phyloP scores from a whole-genome alignment of 2,329 filamentous ascomycete species.

The Chaetomiaceae sp. region DNA sequence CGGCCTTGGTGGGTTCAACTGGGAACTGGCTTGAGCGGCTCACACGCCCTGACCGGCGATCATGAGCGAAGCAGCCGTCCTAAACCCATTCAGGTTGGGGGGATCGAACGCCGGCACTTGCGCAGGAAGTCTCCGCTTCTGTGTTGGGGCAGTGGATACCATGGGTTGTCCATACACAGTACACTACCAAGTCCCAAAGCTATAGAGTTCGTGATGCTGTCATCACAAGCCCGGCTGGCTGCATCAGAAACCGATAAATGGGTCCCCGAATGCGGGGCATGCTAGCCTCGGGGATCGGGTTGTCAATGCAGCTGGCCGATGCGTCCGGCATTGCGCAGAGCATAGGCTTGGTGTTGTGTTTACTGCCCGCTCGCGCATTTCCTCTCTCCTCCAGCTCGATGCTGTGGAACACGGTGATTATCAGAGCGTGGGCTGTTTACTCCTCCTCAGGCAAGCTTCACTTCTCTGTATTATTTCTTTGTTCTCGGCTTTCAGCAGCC shows the following conservation, averaged over 20 bases:
- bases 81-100: too few relatives aligned
- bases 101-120: too few relatives aligned
- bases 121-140: too few relatives aligned
- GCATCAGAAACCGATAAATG: not conserved
- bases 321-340: not conserved
- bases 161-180: not conserved
- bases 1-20: too few relatives aligned
- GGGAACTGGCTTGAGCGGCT: too few relatives aligned
- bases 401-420: not conserved
- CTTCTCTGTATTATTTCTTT: not conserved
- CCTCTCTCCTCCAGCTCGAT: not conserved
- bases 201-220: not conserved
- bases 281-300: not conserved
- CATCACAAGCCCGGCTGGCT: not conserved
- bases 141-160: not conserved
- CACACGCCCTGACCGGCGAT: too few relatives aligned
- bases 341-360: not conserved
- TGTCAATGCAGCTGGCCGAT: not conserved
- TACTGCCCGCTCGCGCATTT: not conserved
- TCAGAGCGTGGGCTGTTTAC: not conserved
- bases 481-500: not conserved
- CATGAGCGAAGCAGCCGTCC: too few relatives aligned
- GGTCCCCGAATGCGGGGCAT: too few relatives aligned
- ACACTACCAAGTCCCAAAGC: too few relatives aligned
- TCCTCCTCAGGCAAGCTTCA: too few relatives aligned